Conservation (phyloP, 345 rosid genomes). For the Gossypium longicalyx region DNA sequence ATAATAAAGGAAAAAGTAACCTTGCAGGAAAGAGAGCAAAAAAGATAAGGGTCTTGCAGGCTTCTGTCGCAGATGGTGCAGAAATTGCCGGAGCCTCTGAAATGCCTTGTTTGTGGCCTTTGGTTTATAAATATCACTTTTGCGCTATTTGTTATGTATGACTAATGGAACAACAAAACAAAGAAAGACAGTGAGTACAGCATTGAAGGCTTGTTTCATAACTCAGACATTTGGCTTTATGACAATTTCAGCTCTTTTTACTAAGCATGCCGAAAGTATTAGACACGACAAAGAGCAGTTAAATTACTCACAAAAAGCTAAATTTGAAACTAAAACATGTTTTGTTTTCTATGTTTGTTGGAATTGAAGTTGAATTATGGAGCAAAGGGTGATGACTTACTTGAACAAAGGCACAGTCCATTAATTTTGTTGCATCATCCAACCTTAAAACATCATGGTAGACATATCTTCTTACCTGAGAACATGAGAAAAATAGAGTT, state of each 20-base stretch:
- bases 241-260: neutral
- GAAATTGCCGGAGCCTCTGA: constrained; percentile 59
- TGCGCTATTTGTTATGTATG: constrained; percentile 74
- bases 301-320: neutral
- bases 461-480: constrained; percentile 83
- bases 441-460: constrained; percentile 73
- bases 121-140: constrained; percentile 83
- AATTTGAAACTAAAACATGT: constrained; percentile 5
- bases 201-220: too few species aligned
- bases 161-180: constrained; percentile 27
- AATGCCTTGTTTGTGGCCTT: constrained; percentile 62
- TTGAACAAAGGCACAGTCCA: constrained; percentile 79
- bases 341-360: neutral
- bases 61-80: constrained; percentile 68
- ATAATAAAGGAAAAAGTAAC: constrained; percentile 22
- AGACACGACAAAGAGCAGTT: neutral
- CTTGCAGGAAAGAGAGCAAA: constrained; percentile 94
- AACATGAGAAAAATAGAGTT: neutral
- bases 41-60: constrained; percentile 62
- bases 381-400: constrained; percentile 27
- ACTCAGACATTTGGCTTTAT: neutral
- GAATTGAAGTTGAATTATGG: neutral
- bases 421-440: constrained; percentile 60
- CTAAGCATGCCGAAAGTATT: constrained; percentile 1
- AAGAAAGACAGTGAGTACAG: neutral